These are phyloP conservation scores for Aspergillaceae sp. DNA, from an alignment of 2,329 filamentous ascomycete genomes.

Conservation along the genomic window DNA sequence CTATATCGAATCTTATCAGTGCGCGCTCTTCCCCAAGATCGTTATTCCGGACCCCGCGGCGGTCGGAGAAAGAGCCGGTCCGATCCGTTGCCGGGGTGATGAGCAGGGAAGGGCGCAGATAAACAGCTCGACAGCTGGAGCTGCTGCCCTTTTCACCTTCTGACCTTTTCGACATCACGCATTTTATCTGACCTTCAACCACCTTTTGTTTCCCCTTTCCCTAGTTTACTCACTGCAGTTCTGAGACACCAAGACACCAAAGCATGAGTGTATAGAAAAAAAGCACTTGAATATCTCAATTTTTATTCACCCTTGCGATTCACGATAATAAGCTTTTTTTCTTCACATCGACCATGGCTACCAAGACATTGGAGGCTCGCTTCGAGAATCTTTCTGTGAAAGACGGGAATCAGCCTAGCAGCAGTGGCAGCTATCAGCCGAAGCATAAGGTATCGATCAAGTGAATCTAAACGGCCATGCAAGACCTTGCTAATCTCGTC, in stretches of 20 bases:
- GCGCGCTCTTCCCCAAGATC: neutral
- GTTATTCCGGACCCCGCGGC: constrained; percentile 17
- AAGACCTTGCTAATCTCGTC: constrained; percentile 11
- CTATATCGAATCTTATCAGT: constrained; percentile 1
- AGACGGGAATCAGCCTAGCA: constrained; percentile 68
- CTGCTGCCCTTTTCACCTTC: constrained; percentile 3
- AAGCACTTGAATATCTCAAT: neutral
- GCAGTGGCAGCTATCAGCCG: constrained; percentile 49
- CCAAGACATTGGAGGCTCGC: constrained; percentile 70
- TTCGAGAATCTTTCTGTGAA: constrained; percentile 85
- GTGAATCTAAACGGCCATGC: neutral
- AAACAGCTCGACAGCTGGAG: constrained; percentile 10
- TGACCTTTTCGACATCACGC: neutral
- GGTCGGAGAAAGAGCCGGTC: constrained; percentile 24
- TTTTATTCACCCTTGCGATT: neutral
- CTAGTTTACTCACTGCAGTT: neutral
- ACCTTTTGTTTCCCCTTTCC: neutral
- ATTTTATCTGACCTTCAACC: neutral
- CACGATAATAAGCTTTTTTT: constrained; percentile 1
- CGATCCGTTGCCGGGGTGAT: constrained; percentile 23
- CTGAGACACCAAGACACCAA: neutral
- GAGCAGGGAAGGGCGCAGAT: neutral
- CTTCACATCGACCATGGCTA: constrained; percentile 50
- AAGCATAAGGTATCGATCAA: constrained; percentile 63
- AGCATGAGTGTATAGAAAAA: neutral